Percentiles rank a stretch among this genome's conserved stretches.
phyloP scores from a whole-genome alignment of 2,329 filamentous ascomycete genomes.

The Xylaria sp. region DNA sequence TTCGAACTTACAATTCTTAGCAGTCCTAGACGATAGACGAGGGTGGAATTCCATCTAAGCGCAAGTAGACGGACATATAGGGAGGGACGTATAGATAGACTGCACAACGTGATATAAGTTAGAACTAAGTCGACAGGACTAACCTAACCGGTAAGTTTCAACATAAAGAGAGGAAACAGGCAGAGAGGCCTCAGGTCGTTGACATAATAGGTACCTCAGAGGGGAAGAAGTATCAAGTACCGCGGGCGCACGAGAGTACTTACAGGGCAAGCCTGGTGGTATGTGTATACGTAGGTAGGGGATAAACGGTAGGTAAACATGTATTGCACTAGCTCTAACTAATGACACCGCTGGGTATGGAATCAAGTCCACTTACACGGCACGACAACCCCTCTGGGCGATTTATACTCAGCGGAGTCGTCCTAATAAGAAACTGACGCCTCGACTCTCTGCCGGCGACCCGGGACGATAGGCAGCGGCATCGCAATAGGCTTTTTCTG shows the following conservation, averaged over 20 bases:
- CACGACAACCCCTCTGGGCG: not conserved
- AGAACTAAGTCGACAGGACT: conserved; percentile 11
- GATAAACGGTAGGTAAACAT: too few relatives aligned
- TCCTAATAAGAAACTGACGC: not conserved
- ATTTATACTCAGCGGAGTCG: not conserved
- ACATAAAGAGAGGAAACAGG: too few relatives aligned
- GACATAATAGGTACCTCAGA: conserved; percentile 8
- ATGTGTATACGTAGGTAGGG: conserved; percentile 5
- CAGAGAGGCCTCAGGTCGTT: conserved; percentile 9
- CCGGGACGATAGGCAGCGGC: not conserved
- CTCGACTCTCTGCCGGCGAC: not conserved
- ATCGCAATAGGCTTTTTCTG: not conserved
- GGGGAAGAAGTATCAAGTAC: conserved; percentile 5
- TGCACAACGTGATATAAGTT: conserved; percentile 23
- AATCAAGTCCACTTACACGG: not conserved
- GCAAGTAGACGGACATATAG: conserved; percentile 3
- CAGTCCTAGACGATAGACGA: too few relatives aligned
- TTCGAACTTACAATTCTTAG: conserved; percentile 20
- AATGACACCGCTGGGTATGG: conserved; percentile 3
- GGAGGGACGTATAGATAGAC: conserved; percentile 12
- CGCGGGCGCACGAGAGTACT: conserved; percentile 8
- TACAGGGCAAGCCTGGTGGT: conserved; percentile 4
- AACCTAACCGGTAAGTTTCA: conserved; percentile 12
- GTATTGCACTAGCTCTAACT: not conserved
- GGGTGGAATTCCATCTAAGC: conserved; percentile 15